phyloP scores from a whole-genome alignment of 2,329 filamentous ascomycete genomes.

The Didymella keratinophila region DNA sequence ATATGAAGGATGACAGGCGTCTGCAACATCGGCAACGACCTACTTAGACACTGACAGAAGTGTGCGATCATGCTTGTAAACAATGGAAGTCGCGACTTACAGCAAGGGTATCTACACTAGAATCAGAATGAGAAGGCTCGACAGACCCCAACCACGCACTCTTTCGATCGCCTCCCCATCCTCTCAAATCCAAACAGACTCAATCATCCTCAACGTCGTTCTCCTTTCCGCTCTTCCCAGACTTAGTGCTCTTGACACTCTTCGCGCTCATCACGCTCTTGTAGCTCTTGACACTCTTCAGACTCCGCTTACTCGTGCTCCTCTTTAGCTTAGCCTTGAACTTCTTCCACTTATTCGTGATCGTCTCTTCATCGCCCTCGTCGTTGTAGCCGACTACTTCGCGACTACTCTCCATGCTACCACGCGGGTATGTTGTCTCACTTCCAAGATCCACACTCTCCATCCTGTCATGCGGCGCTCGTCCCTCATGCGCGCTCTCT shows the following conservation, averaged over 20 bases:
- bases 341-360: conserved; percentile 47
- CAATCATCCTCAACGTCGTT: background rate
- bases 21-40: background rate
- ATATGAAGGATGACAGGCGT: conserved; percentile 4
- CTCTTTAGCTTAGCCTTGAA: conserved; percentile 48
- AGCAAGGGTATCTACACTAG: background rate
- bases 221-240: background rate
- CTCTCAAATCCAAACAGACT: no score
- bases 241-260: background rate
- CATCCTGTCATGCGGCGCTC: background rate
- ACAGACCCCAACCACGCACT: no score
- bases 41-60: no score
- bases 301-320: conserved; percentile 46
- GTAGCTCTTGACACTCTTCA: conserved; percentile 37
- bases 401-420: conserved; percentile 17
- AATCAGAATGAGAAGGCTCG: no score
- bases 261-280: background rate
- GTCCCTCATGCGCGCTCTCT: conserved; percentile 16
- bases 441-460: conserved; percentile 40
- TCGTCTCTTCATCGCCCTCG: conserved; percentile 23
- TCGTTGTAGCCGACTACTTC: conserved; percentile 18
- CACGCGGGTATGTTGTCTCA: conserved; percentile 26
- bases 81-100: no score
- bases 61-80: no score
- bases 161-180: no score